A percentile compares a stretch with the other conserved stretches of the same genome.
phyloP scores from a whole-genome alignment of 2,329 filamentous ascomycete genomes.

The Sarocladium strictum region DNA sequence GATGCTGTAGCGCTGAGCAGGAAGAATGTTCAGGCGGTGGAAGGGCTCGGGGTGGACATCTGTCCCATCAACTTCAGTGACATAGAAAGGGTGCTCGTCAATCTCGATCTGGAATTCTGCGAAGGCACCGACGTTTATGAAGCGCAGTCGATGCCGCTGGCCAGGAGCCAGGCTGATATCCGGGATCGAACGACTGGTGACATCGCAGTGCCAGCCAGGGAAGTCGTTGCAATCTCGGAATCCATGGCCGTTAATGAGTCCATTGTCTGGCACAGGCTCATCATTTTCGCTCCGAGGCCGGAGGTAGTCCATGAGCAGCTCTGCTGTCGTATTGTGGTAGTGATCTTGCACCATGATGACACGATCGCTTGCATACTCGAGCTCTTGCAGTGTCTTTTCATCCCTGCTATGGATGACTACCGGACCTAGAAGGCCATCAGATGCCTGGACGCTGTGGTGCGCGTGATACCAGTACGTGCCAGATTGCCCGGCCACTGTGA shows the following conservation, averaged over 20 bases:
- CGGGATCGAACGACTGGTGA: constrained; percentile 28
- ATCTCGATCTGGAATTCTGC: constrained; percentile 67
- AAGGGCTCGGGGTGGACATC: constrained; percentile 55
- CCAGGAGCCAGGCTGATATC: constrained; percentile 43
- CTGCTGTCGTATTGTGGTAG: constrained; percentile 57
- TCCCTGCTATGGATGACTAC: constrained; percentile 56
- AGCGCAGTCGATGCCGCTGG: constrained; percentile 27
- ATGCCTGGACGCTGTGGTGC: constrained; percentile 64
- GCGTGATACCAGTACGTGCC: constrained; percentile 80
- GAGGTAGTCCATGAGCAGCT: constrained; percentile 43
- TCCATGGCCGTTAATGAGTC: constrained; percentile 38
- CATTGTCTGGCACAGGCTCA: constrained; percentile 61
- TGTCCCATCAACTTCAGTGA: constrained; percentile 51
- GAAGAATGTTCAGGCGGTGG: constrained; percentile 58
- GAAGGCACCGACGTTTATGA: constrained; percentile 51
- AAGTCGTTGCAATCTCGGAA: constrained; percentile 26
- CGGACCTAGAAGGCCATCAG: constrained; percentile 58
- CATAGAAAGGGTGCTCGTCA: constrained; percentile 57
- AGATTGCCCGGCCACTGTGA: constrained; percentile 57
- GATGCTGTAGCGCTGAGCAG: constrained; percentile 66
- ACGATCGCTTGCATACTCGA: constrained; percentile 55
- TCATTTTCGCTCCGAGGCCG: constrained; percentile 42
- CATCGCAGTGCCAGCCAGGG: constrained; percentile 37
- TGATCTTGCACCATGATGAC: constrained; percentile 62
- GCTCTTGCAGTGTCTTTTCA: constrained; percentile 47